phyloP scores from a whole-genome alignment of 23 red algal species.

The Gracilaria gracilis region DNA sequence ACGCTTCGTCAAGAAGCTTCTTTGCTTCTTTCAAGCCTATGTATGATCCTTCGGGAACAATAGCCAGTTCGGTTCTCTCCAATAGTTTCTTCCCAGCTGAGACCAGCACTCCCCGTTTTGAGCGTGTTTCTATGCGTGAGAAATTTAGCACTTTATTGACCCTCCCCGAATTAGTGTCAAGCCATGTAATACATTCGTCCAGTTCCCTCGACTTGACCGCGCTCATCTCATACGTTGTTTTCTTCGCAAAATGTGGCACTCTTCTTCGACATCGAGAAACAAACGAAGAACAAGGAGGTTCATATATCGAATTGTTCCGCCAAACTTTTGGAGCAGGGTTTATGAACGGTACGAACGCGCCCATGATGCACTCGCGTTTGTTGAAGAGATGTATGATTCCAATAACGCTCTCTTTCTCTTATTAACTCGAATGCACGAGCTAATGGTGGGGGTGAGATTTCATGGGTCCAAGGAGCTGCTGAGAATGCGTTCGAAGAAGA shows the following conservation, averaged over 20 bases:
- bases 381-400: no score
- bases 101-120: not conserved
- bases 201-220: not conserved
- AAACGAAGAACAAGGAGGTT: not conserved
- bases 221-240: not conserved
- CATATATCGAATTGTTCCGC: not conserved
- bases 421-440: no score
- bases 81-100: not conserved
- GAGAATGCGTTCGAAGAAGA: no score
- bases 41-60: not conserved
- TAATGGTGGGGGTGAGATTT: no score
- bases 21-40: constrained; percentile 11
- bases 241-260: not conserved
- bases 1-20: constrained; percentile 8
- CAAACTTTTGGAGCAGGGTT: not conserved
- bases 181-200: not conserved
- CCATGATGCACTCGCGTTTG: not conserved
- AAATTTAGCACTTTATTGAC: not conserved
- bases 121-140: not conserved
- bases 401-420: no score
- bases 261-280: not conserved
- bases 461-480: no score
- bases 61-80: not conserved
- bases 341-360: not conserved
- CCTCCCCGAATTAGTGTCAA: not conserved